Evolutionary conservation across 2,329 filamentous ascomycete genomes (phyloP), one percentile per base, ranked within the genome.

Genomic region (Sporothrix curviconia): DNA sequence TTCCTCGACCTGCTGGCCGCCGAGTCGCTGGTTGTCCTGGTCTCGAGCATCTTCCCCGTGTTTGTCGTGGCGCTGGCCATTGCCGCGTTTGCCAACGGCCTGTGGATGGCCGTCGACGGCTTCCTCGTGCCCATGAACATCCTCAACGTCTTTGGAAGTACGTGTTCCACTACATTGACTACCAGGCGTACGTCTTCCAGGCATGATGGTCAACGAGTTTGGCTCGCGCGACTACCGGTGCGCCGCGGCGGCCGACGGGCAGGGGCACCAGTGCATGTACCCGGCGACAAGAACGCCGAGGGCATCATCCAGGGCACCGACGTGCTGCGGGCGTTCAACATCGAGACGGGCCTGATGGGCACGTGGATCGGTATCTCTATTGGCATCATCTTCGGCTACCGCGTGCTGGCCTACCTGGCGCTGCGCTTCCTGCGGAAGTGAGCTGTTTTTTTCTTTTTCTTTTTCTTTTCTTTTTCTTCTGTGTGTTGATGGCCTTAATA

Each of bases 121-220:
- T 95, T 95, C 73, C 79, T 95, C 69, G 89, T 95, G 1, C 79
- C 83, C 3, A 83, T 85, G 3, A 81, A 76, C 1, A 80, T 85
- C 2, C 77, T 95, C 40, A 95, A 95, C 69, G 82, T 80, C 2
- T 95, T 95, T 95, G 88, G 84, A 82, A 84, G 69, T 94, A 95
- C 65, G 88, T 88, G 6, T 94, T 94, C 65, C 87, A 92, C 68
- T 95, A 92, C 70, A 92, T 92, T 67, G 88, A 95, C 68, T 95
- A 95, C 66, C 89, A 92, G 68, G 81, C 77, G 42, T 95, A 92
- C 65, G 90, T 95, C 3, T 95, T 95, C 68, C 83, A 92, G 67
- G 89, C 14, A 94, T 95, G 90, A 94, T 95, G 89, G 84, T 92
- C 55, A 95, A 94, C 66, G 89, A 95, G 72, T 94, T 95, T 68